Base-by-base conservation (phyloP, 805 yeast species). In the Ogataea trehaloabstinens region DNA sequence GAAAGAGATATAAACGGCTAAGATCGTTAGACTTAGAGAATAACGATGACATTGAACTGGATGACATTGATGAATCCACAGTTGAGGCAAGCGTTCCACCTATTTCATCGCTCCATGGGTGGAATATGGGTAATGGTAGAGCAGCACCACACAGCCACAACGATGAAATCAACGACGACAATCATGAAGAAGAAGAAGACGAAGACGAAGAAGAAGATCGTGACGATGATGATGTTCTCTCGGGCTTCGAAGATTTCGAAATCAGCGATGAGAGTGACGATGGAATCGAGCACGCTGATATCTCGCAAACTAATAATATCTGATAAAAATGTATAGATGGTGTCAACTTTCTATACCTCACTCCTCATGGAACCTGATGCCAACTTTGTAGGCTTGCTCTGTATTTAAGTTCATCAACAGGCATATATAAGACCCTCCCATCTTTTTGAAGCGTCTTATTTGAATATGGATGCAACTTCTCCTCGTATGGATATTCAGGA, bases 301-400 rank as follows among this genome's bases (percentile, higher is more conserved):
- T 15, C 19, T n/a, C 15, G 2, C 22, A 35, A 18, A 29, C 17
- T 6, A 24, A 27, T 16, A n/a, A 16, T 19, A 20, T 13, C 24
- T 29, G 24, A 24, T 10, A 18, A 18, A 15, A 15, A 18, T 10
- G 10, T 27, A 18, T 24, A 24, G 16, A 35, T 15, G 12, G 22
- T 16, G 16, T 37, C 17, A 28, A 31, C 5, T 18, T 30, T 34
- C 21, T 15, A 6, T 19, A 3, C 5, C 16, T 12, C n/a, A 7
- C 33, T 15, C 12, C 10, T 31, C 19, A 20, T 16, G 11, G 28
- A 17, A 16, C 34, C 11, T 64, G 48, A 18, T 55, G 45, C 78
- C 78, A 72, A 49, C 76, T 70, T 29, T 56, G 57, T 48, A 70
- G 48, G 34, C 68, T 70, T 2, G 56, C 55, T 20, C 71, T 53